Evolutionary conservation across 495 filamentous ascomycete genomes (phyloP), one percentile per base, ranked within the genome.

Genomic region (Aspergillus sparsus): DNA sequence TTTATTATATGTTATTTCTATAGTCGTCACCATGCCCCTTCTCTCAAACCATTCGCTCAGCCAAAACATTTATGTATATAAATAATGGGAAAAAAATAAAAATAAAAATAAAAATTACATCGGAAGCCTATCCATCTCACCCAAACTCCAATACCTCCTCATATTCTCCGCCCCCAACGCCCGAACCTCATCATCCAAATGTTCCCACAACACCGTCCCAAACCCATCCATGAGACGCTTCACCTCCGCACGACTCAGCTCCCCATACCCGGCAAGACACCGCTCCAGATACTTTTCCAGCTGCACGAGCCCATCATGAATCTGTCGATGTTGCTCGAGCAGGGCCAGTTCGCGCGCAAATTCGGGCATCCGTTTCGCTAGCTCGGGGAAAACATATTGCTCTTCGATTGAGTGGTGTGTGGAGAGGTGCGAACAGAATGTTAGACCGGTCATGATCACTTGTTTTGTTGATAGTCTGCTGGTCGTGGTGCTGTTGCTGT

Each of bases 391-490:
- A 31, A 97, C 78, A 65, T 92, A 85, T 21, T 78, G 77, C 70
- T 97, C 93, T 71, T 97, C 92, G 63, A 96, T 93, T 37, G 68
- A 74, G 74, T 97, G 92, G 78, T 97, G 92, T 55, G 85, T 74
- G 35, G 85, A 80, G 3, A 97, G 83, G 55, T 89, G 84, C 6
- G 78, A 76, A 54, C 81, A 79, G 72, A 96, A 92, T 7, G 83
- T 70, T 6, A 89, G 71, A 2, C 86, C 89, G n/a, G 44, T 47
- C 21, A 79, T 79, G 67, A 74, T 47, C 13, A 47, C 15, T 47
- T 47, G 44, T 47, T 47, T 47, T 69, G 62, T 93, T 71, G 69
- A 93, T 87, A 11, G 32, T 27, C 21, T n/a, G 32, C 31, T 33
- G 41, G 18, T 36, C 6, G 21, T 27, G 36, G 31, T n/a, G 36